Conservation (phyloP, 768 basidiomycete species). For the Trametes cubensis region DNA sequence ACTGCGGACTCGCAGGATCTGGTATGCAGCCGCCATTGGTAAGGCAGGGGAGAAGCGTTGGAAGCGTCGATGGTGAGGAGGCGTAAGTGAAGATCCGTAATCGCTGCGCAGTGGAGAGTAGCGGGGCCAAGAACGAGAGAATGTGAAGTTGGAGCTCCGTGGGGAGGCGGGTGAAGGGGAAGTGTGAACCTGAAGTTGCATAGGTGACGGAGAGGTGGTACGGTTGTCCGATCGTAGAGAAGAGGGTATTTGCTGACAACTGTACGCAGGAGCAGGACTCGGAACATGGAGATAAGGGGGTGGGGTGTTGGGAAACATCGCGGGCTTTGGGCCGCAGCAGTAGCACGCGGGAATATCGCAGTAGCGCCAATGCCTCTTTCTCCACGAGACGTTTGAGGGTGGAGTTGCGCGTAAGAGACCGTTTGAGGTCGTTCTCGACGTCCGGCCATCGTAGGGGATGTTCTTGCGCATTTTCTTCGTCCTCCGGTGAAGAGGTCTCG, state of each 20-base stretch:
- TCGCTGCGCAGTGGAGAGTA: constrained; percentile 56
- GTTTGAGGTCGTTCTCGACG: constrained; percentile 37
- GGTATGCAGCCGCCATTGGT: constrained; percentile 30
- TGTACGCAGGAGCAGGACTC: constrained; percentile 19
- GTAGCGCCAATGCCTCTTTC: constrained; percentile 51
- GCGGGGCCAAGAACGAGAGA: constrained; percentile 59
- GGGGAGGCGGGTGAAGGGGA: constrained; percentile 51
- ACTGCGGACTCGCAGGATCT: constrained; percentile 41
- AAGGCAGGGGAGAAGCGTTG: constrained; percentile 34
- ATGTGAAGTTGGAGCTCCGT: constrained; percentile 60
- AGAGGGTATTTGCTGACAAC: constrained; percentile 11
- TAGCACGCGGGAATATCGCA: constrained; percentile 52
- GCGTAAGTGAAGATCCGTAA: constrained; percentile 57
- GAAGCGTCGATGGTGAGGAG: constrained; percentile 48
- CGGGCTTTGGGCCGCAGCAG: constrained; percentile 43
- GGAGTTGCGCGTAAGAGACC: constrained; percentile 47
- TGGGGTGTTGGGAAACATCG: not conserved
- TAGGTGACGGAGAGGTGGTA: constrained; percentile 9
- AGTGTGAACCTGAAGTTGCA: constrained; percentile 21
- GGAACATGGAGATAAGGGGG: constrained; percentile 9
- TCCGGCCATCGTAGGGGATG: constrained; percentile 40
- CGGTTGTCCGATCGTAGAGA: constrained; percentile 19
- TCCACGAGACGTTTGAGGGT: constrained; percentile 42
- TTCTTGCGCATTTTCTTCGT: constrained; percentile 27
- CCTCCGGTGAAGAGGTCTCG: constrained; percentile 29